Evolutionary conservation across 345 rosid genomes (phyloP).

Genomic region (Geranium rotundifolium): DNA sequence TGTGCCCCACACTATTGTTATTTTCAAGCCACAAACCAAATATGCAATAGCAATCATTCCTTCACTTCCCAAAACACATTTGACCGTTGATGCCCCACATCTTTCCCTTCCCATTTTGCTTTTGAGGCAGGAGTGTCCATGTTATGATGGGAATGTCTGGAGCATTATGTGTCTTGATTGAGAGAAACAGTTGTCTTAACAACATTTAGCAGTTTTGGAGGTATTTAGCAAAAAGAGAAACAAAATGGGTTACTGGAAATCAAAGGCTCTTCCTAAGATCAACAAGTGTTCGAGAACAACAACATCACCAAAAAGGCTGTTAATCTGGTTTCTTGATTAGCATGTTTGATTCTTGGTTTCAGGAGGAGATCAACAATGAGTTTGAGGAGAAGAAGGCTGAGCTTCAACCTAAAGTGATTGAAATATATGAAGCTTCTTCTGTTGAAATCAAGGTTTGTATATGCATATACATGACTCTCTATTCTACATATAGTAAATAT

Average conservation of each 20-base stretch:
- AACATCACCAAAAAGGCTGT: constrained; percentile 35
- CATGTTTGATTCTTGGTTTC: neutral
- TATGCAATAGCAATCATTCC: no score
- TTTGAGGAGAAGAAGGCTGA: constrained; percentile 70
- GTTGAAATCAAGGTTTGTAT: constrained; percentile 63
- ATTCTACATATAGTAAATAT: no score
- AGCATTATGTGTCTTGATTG: no score
- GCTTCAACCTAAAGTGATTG: constrained; percentile 66
- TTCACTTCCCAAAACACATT: no score
- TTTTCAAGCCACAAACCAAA: no score
- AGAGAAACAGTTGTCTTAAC: no score
- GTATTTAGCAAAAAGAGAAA: no score
- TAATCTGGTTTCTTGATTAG: neutral
- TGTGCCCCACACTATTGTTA: no score
- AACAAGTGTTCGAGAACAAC: constrained; percentile 62
- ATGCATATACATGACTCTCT: no score
- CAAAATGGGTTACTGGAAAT: constrained; percentile 69
- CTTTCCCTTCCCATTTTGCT: constrained; percentile 8
- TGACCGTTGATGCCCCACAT: neutral
- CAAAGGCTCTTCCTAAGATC: constrained; percentile 68
- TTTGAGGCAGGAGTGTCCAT: constrained; percentile 5
- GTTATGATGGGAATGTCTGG: constrained; percentile 12
- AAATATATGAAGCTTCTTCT: constrained; percentile 67
- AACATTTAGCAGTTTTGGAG: constrained; percentile 8
- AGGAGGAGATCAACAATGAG: constrained; percentile 65